Percentiles rank a stretch among this genome's conserved stretches.
Evolutionary conservation across 164 flowering plant genomes (phyloP).

Genomic region (Warburgia ugandensis): DNA sequence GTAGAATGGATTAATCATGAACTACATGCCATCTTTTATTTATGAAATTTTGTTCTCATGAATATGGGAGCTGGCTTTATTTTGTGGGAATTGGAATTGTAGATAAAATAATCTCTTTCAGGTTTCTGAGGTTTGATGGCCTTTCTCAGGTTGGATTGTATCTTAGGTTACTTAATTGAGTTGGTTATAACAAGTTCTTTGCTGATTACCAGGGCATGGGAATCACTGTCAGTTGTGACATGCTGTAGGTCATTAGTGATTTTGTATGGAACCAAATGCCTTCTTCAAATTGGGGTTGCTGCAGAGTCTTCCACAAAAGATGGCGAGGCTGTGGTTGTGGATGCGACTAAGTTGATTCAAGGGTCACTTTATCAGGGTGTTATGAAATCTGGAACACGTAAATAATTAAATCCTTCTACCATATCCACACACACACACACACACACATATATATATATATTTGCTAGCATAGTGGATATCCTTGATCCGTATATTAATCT

Average conservation of each 20-base stretch:
- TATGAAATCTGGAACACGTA: constrained; percentile 73
- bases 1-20: too few species aligned
- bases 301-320: constrained; percentile 36
- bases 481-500: not conserved
- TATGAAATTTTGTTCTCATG: too few species aligned
- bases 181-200: constrained; percentile 3
- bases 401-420: constrained; percentile 17
- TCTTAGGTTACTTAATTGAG: not conserved
- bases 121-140: too few species aligned
- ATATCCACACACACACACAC: too few species aligned
- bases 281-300: constrained; percentile 78
- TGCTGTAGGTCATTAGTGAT: constrained; percentile 83
- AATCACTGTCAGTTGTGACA: constrained; percentile 59
- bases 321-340: constrained; percentile 46
- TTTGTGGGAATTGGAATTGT: too few species aligned
- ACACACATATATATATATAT: not conserved
- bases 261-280: constrained; percentile 46
- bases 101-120: too few species aligned
- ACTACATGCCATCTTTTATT: too few species aligned
- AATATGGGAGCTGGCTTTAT: too few species aligned
- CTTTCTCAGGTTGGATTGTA: too few species aligned
- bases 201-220: constrained; percentile 64
- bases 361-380: constrained; percentile 64
- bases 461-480: not conserved
- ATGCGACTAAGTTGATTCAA: constrained; percentile 52